Conservation (phyloP, 805 yeast species). For the Ogataea glucozyma region DNA sequence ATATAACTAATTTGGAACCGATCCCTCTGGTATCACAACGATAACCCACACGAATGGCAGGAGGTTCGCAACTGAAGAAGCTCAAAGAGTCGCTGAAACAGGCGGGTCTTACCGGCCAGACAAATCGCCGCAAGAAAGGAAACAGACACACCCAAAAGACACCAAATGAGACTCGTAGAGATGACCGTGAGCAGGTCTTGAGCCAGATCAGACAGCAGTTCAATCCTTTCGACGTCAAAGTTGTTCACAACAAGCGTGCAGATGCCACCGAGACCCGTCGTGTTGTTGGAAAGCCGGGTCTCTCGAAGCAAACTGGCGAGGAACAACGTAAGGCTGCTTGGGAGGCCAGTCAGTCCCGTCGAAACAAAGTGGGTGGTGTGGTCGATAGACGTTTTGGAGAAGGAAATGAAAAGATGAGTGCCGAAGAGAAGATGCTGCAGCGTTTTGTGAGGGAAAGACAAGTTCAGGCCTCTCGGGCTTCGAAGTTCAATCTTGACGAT, state of each 20-base stretch:
- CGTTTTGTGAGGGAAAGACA: slow-evolving; percentile 91
- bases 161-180: slow-evolving; percentile 67
- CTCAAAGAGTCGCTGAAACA: slow-evolving; percentile 74
- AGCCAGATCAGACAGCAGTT: slow-evolving; percentile 74
- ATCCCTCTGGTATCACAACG: too few relatives aligned
- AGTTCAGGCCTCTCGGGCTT: slow-evolving; percentile 52
- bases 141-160: slow-evolving; percentile 47
- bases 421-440: slow-evolving; percentile 92
- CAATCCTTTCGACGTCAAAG: slow-evolving; percentile 85
- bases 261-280: slow-evolving; percentile 45
- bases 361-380: slow-evolving; percentile 76
- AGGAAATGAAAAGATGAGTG: slow-evolving; percentile 62
- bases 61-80: slow-evolving; percentile 77
- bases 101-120: slow-evolving; percentile 85
- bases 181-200: slow-evolving; percentile 60
- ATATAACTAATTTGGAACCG: too few relatives aligned
- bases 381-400: slow-evolving; percentile 94
- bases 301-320: slow-evolving; percentile 68
- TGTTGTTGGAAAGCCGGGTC: slow-evolving; percentile 68
- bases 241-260: slow-evolving; percentile 63
- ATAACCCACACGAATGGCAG: slow-evolving; percentile 46
- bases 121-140: slow-evolving; percentile 61
- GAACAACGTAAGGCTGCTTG: slow-evolving; percentile 61
- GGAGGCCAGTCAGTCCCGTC: slow-evolving; percentile 59
- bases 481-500: slow-evolving; percentile 75